Evolutionary conservation across 495 filamentous ascomycete species (phyloP).

Genomic region (Clavariopsis aquatica): DNA sequence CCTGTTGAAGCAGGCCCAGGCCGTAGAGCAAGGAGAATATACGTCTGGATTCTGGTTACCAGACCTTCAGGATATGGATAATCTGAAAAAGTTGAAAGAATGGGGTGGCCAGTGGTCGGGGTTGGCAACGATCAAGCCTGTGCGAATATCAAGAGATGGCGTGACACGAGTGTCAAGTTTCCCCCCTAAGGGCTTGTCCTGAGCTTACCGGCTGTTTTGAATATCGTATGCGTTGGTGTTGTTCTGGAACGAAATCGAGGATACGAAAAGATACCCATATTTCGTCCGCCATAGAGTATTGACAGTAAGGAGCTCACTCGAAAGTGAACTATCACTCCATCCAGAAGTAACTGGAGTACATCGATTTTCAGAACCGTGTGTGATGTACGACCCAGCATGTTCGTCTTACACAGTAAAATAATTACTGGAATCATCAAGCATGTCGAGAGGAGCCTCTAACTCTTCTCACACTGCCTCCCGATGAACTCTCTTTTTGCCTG

Average conservation of each 20-base stretch:
- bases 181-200: conserved; percentile 44
- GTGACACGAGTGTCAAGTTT: conserved; percentile 40
- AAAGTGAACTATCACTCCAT: no score
- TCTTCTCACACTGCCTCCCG: no score
- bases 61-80: conserved; percentile 58
- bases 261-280: not conserved
- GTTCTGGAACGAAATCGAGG: not conserved
- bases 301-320: no score
- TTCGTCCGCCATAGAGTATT: no score
- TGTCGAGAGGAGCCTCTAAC: no score
- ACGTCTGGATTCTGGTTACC: conserved; percentile 79
- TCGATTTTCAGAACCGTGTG: no score
- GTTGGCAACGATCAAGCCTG: conserved; percentile 60
- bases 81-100: conserved; percentile 52
- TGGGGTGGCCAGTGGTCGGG: conserved; percentile 68
- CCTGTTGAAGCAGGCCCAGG: conserved; percentile 68
- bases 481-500: no score
- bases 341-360: no score
- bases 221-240: no score
- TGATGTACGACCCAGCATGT: no score
- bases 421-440: no score
- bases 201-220: conserved; percentile 1
- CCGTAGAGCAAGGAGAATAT: conserved; percentile 75
- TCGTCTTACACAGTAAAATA: no score
- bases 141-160: conserved; percentile 41